phyloP scores from a whole-genome alignment of 2,329 filamentous ascomycete species.

The Dactylellina cionopaga region DNA sequence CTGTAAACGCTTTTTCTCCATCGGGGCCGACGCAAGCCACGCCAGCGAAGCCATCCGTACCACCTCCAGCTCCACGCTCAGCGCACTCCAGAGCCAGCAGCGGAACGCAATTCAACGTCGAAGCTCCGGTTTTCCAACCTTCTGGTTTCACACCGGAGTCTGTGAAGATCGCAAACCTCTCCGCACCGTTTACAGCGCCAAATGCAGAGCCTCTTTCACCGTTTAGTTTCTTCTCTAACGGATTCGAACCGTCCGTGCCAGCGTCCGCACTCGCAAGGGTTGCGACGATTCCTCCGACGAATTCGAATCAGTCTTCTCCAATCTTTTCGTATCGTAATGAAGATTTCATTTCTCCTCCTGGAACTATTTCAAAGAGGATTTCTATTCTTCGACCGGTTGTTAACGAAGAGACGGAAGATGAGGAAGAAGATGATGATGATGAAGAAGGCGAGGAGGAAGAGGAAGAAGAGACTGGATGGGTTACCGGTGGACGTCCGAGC shows the following conservation, averaged over 20 bases:
- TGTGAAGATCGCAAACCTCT: slow-evolving; percentile 39
- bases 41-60: slow-evolving; percentile 61
- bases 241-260: slow-evolving; percentile 80
- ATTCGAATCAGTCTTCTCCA: slow-evolving; percentile 68
- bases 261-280: slow-evolving; percentile 73
- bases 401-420: slow-evolving; percentile 62
- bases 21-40: slow-evolving; percentile 65
- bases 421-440: slow-evolving; percentile 55
- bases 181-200: slow-evolving; percentile 37
- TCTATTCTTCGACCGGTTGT: slow-evolving; percentile 76
- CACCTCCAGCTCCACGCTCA: slow-evolving; percentile 1
- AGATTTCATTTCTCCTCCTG: slow-evolving; percentile 71
- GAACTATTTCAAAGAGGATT: slow-evolving; percentile 82
- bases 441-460: slow-evolving; percentile 60
- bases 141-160: slow-evolving; percentile 47
- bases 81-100: slow-evolving; percentile 54
- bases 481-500: slow-evolving; percentile 70
- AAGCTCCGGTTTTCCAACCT: slow-evolving; percentile 77
- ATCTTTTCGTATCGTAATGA: slow-evolving; percentile 67
- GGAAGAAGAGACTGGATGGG: slow-evolving; percentile 62
- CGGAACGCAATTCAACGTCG: slow-evolving; percentile 71
- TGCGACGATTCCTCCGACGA: slow-evolving; percentile 65
- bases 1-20: slow-evolving; percentile 55
- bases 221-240: slow-evolving; percentile 75
- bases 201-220: slow-evolving; percentile 65